Evolutionary conservation across 139 green algal species (phyloP), one percentile per base, ranked within the genome.

Genomic region (Chlamydomonas sp.): DNA sequence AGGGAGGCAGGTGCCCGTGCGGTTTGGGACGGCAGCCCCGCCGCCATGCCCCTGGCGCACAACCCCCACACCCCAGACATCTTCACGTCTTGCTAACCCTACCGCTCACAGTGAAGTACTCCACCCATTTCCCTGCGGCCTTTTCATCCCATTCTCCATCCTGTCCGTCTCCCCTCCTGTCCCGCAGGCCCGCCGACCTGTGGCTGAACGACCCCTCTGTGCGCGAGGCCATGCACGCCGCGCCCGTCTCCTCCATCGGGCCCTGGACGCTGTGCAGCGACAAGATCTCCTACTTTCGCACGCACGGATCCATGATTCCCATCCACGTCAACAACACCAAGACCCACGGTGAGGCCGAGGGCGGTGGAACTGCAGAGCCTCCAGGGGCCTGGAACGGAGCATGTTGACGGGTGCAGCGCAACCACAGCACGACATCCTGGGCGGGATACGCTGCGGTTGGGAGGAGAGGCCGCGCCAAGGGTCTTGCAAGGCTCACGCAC

Each of bases 131-230:
- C 31, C 31, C 31, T 49, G 31, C 31, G 31, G 31, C 31, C 31
- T 49, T 0, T 0, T 49, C 31, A 49, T 49, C 31, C 31, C 31
- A 49, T 49, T 49, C 31, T 49, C 31, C 31, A 49, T 57, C 75
- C 57, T 17, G 18, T 20, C 60, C 77, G 60, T 60, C 15, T 16
- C 15, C 77, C 8, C 59, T 16, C 59, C 77, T 60, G 0, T 0
- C 80, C 17, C 79, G n/a, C 91, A 95, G 92, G 79, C 85, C 91
- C 18, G 93, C 89, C 18, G 86, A 90, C 60, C 14, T 84, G 8
- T 97, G 95, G 94, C 85, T 96, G 9, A 97, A 97, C 83, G 83
- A 93, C 84, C 77, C 87, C 3, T 71, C 60, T 0, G 92, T 97
- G n/a, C 89, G 95, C 1, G 12, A 68, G 9, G 94, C 95, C 63